Evolutionary conservation across 31 red algal genomes (phyloP), one percentile per base, ranked within the genome.

Genomic region (Porphyra umbilicalis): DNA sequence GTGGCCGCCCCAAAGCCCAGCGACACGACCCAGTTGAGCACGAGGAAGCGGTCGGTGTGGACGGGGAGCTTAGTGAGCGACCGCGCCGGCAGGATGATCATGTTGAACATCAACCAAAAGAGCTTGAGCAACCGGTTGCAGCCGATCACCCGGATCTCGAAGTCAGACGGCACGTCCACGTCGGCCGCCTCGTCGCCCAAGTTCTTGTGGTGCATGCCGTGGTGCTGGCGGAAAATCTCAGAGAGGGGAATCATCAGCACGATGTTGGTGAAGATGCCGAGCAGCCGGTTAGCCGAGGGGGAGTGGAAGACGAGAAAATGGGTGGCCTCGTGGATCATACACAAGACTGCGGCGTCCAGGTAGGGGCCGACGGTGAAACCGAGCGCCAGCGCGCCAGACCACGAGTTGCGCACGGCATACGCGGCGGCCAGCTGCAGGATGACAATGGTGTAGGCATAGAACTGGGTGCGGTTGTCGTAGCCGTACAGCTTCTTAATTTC

Each of bases 281-380:
- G 35, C 7, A 92, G 37, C 14, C 89, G 89, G 33, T 95, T 95
- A 34, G 79, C 86, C 11, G 67, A 67, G 31, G 82, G 9, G 9
- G 85, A 83, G 37, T 35, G 35, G 77, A 90, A 95, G 32, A 95
- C 79, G 13, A 95, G 81, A 75, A 90, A 92, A 46, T 95, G 93
- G 13, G 93, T 86, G 32, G 93, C 93, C 46, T 95, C 93, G 83
- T 95, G 89, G 29, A 95, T 83, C 37, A 95, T 87, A 44, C 88
- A 88, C 39, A 88, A 81, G 35, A 88, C 32, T 0, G 67, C 75
- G 35, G 88, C 87, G 78, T 95, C 86, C 31, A 91, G 39, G 39
- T 90, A 88, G 29, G 93, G 87, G n/a, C 93, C 89, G 36, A 95
- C 35, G 35, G 75, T 79, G 77, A 86, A 79, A 0, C 83, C 87